Conservation (phyloP, 2,329 filamentous ascomycete genomes). For the Fonsecaea multimorphosa region DNA sequence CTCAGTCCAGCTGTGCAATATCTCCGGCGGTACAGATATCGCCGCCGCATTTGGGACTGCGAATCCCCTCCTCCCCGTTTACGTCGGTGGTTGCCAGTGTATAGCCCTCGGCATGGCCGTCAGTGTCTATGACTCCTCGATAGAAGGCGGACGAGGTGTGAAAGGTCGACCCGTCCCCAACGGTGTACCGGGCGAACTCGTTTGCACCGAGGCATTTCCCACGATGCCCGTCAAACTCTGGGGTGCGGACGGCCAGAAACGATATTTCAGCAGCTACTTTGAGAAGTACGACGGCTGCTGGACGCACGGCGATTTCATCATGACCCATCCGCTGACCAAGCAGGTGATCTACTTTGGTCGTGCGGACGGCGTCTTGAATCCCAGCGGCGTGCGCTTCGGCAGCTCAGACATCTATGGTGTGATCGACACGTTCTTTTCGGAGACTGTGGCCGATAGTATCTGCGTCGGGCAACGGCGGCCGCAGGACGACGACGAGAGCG, state of each 20-base stretch:
- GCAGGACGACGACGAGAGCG: conserved; percentile 62
- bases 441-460: conserved; percentile 70
- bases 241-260: conserved; percentile 58
- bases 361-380: conserved; percentile 65
- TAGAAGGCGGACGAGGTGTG: conserved; percentile 47
- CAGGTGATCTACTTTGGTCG: conserved; percentile 71
- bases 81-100: conserved; percentile 63
- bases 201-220: conserved; percentile 73
- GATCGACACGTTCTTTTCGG: conserved; percentile 65
- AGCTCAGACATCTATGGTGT: conserved; percentile 96
- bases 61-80: conserved; percentile 72
- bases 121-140: conserved; percentile 53
- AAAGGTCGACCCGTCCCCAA: conserved; percentile 56
- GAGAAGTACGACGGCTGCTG: conserved; percentile 61
- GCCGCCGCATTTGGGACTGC: conserved; percentile 49
- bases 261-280: conserved; percentile 55
- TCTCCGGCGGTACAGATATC: conserved; percentile 44
- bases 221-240: conserved; percentile 74
- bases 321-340: conserved; percentile 70
- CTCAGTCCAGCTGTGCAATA: conserved; percentile 64
- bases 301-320: conserved; percentile 83
- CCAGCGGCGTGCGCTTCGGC: conserved; percentile 87
- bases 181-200: conserved; percentile 76
- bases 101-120: conserved; percentile 61
- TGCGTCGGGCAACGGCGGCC: conserved; percentile 78